Evolutionary conservation across 768 basidiomycete species (phyloP).

Genomic region (Chalciporus pseudorubinellus): DNA sequence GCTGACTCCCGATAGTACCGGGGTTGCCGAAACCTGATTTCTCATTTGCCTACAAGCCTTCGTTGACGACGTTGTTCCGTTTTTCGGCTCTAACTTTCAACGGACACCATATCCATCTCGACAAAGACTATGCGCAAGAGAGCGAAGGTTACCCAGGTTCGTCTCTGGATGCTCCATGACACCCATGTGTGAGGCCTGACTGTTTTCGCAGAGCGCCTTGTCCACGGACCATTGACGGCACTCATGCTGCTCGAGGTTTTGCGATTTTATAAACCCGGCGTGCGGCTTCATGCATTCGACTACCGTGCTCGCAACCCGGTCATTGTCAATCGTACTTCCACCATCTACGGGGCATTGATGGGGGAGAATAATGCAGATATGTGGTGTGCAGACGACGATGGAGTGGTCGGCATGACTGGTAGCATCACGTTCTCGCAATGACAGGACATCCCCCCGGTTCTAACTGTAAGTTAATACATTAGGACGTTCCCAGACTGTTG

Average conservation of each 20-base stretch:
- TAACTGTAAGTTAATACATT: background rate
- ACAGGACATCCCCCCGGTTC: background rate
- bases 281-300: conserved; percentile 51
- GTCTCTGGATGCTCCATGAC: background rate
- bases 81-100: conserved; percentile 88
- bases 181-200: background rate
- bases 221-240: conserved; percentile 82
- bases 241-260: conserved; percentile 71
- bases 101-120: conserved; percentile 80
- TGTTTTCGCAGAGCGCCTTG: conserved; percentile 60
- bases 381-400: conserved; percentile 59
- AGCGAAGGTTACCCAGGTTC: conserved; percentile 73
- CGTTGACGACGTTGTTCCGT: conserved; percentile 72
- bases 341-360: conserved; percentile 45
- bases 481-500: background rate
- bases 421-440: conserved; percentile 32
- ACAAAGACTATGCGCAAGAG: conserved; percentile 64
- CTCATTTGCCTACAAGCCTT: conserved; percentile 65
- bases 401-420: conserved; percentile 69
- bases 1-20: conserved; percentile 38
- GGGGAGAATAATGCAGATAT: conserved; percentile 41
- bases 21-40: conserved; percentile 54
- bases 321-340: conserved; percentile 49
- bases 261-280: conserved; percentile 46
- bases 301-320: conserved; percentile 71